Percentiles rank a stretch among this genome's conserved stretches.
These are phyloP conservation scores for Ophiosphaerella narmari DNA, from an alignment of 2,329 filamentous ascomycete genomes.

Conservation along the genomic window DNA sequence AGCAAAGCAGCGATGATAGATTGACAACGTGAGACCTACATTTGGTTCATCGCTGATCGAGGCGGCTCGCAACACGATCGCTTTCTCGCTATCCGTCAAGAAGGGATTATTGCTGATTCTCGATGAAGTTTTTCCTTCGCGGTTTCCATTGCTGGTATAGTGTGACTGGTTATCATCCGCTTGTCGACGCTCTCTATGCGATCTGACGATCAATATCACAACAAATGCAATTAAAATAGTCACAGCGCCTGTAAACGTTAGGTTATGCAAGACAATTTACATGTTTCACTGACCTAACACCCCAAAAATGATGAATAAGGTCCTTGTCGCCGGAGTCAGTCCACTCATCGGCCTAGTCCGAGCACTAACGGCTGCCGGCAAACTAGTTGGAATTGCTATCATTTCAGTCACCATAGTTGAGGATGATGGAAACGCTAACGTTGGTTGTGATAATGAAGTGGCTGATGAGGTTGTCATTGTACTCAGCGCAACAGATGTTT, in stretches of 20 bases:
- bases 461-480: background rate
- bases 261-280: background rate
- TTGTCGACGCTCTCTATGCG: constrained; percentile 4
- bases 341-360: constrained; percentile 1
- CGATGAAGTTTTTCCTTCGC: background rate
- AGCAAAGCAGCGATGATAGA: background rate
- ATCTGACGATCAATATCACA: constrained; percentile 5
- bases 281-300: constrained; percentile 6
- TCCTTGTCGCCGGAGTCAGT: constrained; percentile 8
- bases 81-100: constrained; percentile 15
- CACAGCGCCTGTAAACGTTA: constrained; percentile 6
- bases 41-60: constrained; percentile 8
- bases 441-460: background rate
- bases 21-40: constrained; percentile 3
- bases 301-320: constrained; percentile 13
- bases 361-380: background rate
- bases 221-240: constrained; percentile 10
- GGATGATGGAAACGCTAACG: background rate
- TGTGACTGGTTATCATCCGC: background rate
- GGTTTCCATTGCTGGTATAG: background rate
- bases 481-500: background rate
- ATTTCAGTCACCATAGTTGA: background rate
- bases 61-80: constrained; percentile 13
- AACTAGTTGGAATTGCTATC: background rate
- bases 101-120: constrained; percentile 1